phyloP scores from a whole-genome alignment of 2,329 filamentous ascomycete genomes.

The Fusarium nisikadoi region DNA sequence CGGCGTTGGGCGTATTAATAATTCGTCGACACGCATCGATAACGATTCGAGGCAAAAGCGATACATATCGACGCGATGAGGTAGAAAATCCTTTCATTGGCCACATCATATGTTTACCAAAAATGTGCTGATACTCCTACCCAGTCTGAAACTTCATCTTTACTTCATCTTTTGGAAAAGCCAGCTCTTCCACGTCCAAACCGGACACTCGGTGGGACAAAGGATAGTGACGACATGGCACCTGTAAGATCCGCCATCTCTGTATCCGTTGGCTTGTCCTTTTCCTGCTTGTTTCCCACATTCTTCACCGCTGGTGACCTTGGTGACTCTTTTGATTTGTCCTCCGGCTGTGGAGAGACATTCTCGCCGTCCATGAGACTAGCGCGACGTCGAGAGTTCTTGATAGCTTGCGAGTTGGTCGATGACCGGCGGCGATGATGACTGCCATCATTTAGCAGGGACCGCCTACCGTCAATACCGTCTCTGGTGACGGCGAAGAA shows the following conservation, averaged over 20 bases:
- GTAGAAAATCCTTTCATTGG: conserved; percentile 51
- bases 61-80: conserved; percentile 42
- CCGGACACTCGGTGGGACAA: conserved; percentile 74
- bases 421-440: conserved; percentile 62
- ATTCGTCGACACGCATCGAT: conserved; percentile 16
- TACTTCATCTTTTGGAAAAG: conserved; percentile 59
- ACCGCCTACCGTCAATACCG: conserved; percentile 87
- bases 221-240: conserved; percentile 77
- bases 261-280: conserved; percentile 52
- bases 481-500: conserved; percentile 88
- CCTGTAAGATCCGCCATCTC: conserved; percentile 72
- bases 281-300: conserved; percentile 25
- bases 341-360: conserved; percentile 25
- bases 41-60: conserved; percentile 13
- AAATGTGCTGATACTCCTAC: conserved; percentile 49
- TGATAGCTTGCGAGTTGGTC: conserved; percentile 49
- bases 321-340: conserved; percentile 25
- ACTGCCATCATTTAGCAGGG: conserved; percentile 74
- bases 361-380: conserved; percentile 47
- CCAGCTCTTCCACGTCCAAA: conserved; percentile 70
- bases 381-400: conserved; percentile 48
- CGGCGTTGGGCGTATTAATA: conserved; percentile 42
- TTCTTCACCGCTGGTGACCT: conserved; percentile 29
- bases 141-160: conserved; percentile 33
- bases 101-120: conserved; percentile 45